phyloP scores from a whole-genome alignment of 345 rosid species.

The Brassica rapa region DNA sequence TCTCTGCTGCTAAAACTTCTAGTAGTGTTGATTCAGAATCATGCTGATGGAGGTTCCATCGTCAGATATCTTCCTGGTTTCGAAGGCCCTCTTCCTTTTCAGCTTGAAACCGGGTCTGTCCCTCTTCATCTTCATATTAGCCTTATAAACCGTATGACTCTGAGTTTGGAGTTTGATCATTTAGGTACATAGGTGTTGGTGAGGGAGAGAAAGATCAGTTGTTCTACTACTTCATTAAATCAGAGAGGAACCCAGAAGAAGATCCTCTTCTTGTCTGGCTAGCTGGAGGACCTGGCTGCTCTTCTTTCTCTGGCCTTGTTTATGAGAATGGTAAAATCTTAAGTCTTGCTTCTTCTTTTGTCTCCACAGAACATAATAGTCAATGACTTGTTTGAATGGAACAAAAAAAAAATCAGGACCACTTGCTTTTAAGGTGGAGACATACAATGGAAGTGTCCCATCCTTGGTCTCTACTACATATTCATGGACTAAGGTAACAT shows the following conservation, averaged over 20 bases:
- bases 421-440: neutral
- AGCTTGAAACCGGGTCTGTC: neutral
- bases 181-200: neutral
- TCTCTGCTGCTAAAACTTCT: neutral
- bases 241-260: conserved; percentile 32
- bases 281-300: conserved; percentile 48
- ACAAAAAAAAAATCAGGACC: neutral
- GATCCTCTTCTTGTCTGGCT: conserved; percentile 38
- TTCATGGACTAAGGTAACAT: neutral
- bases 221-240: conserved; percentile 40
- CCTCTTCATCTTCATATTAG: neutral
- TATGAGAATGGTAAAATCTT: conserved; percentile 23
- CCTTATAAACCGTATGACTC: neutral
- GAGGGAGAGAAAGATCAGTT: conserved; percentile 31
- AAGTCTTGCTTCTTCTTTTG: neutral
- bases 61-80: neutral
- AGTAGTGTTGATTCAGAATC: neutral
- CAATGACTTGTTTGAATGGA: neutral
- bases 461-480: neutral
- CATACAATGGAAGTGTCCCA: neutral
- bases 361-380: neutral
- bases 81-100: neutral
- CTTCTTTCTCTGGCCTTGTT: conserved; percentile 38
- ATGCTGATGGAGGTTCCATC: neutral
- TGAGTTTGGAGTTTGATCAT: conserved; percentile 9